These are phyloP conservation scores for Kwoniella sp. DNA, from an alignment of 768 basidiomycete species.

Conservation along the genomic window DNA sequence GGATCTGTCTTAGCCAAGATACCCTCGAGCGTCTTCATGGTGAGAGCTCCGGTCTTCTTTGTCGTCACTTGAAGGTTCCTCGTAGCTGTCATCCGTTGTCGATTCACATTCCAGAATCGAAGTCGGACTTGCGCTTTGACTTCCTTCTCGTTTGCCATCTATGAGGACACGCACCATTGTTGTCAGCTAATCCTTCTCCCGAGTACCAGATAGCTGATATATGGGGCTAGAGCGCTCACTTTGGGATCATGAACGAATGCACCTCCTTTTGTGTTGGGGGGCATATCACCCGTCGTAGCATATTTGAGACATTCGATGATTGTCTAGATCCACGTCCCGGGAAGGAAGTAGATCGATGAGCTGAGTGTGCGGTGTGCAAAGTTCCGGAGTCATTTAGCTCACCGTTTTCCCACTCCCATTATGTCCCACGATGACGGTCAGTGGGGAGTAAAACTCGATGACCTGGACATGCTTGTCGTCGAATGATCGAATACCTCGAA, in stretches of 20 bases:
- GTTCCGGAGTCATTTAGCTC: conserved; percentile 19
- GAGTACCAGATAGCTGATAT: background rate
- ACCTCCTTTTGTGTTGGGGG: conserved; percentile 96
- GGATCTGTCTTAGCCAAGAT: conserved; percentile 74
- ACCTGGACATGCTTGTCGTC: conserved; percentile 91
- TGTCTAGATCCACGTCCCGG: conserved; percentile 61
- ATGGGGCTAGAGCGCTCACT: conserved; percentile 26
- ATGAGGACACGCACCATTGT: background rate
- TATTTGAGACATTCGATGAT: conserved; percentile 99
- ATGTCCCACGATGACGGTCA: conserved; percentile 97
- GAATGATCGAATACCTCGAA: conserved; percentile 88
- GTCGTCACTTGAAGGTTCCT: conserved; percentile 88
- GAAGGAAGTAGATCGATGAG: background rate
- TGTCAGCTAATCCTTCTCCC: conserved; percentile 3
- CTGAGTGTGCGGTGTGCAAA: too few species aligned
- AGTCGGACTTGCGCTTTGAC: conserved; percentile 98
- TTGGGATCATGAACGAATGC: conserved; percentile 98
- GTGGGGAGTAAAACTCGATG: conserved; percentile 95
- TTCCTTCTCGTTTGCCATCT: conserved; percentile 97
- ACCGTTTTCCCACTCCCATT: conserved; percentile 97
- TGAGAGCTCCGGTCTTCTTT: conserved; percentile 83
- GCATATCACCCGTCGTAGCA: conserved; percentile 96
- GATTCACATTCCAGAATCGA: conserved; percentile 85
- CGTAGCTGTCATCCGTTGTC: conserved; percentile 84
- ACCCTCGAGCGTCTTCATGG: conserved; percentile 97